Evolutionary conservation across 805 yeast genomes (phyloP).

Genomic region (Suhomyces canberraensis): DNA sequence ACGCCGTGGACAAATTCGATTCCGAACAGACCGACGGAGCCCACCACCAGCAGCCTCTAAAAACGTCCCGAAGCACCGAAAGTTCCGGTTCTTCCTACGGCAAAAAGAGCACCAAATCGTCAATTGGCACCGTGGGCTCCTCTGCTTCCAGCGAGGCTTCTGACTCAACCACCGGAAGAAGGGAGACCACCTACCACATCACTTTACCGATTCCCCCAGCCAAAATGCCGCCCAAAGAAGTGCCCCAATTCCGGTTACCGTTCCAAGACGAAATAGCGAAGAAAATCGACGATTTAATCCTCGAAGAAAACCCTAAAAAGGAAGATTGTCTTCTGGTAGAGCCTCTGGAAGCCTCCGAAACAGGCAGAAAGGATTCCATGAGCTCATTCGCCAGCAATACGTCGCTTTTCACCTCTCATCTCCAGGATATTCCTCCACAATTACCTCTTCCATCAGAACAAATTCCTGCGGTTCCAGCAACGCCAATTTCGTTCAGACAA

Average conservation of each 20-base stretch:
- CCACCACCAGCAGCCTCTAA: conserved; percentile 4
- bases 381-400: conserved; percentile 20
- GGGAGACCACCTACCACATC: conserved; percentile 6
- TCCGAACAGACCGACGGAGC: conserved; percentile 14
- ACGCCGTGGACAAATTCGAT: conserved; percentile 47
- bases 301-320: conserved; percentile 1
- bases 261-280: conserved; percentile 48
- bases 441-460: conserved; percentile 56
- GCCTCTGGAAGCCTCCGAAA: conserved; percentile 2
- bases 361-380: conserved; percentile 16
- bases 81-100: conserved; percentile 1
- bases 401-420: conserved; percentile 27
- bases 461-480: conserved; percentile 40
- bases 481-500: conserved; percentile 29
- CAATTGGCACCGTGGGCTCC: conserved; percentile 2
- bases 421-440: conserved; percentile 53
- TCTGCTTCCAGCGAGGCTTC: conserved; percentile 5
- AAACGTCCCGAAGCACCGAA: conserved; percentile 9
- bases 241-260: conserved; percentile 65
- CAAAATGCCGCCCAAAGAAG: conserved; percentile 31
- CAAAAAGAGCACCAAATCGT: conserved; percentile 2
- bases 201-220: conserved; percentile 20
- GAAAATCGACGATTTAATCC: conserved; percentile 1
- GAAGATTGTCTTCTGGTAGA: neutral
- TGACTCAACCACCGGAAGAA: neutral